Base-by-base conservation (phyloP, 2,329 filamentous ascomycete genomes). In the Emericellopsis cladophorae region DNA sequence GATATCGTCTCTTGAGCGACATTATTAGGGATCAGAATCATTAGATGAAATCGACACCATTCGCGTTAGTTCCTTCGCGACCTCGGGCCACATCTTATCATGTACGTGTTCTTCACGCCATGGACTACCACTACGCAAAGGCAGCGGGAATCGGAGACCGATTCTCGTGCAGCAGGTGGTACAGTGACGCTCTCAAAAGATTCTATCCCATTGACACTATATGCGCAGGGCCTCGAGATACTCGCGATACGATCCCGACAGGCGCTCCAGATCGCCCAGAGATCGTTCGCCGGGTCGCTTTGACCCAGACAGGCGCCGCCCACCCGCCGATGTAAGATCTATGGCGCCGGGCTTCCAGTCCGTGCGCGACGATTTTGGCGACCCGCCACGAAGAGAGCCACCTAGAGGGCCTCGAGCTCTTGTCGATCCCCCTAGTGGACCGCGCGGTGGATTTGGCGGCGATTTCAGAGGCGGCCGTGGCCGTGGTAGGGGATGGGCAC, bases 381-480 rank as follows among this genome's bases (percentile, higher is more conserved):
- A 78, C 50, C 55, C 70, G 49, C 47, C 71, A 55, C 57, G 66
- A 24, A 72, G 81, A 48, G 85, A 93, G 47, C 81, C 84, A 2
- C 88, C 88, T 4, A 74, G 87, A 42, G 88, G 84, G 0, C 87
- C 88, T 10, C 87, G 89, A 58, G 85, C 84, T 4, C 65, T 88
- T 43, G 73, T 83, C 44, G 84, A 90, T 45, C 64, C 75, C 24
- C 73, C 76, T n/a, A 75, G 72, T 47, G 79, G 78, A 24, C 81
- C 79, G 12, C 73, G 84, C 43, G 81, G 81, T 35, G 77, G 75
- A 8, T 84, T 81, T 53, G 65, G 66, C 3, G 70, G 76, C 21
- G 83, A 86, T 40, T 81, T 79, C 49, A 68, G 76, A 46, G 68
- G 67, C 43, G 55, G 61, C 35, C 55, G 64, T 11, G 62, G 63